Percentiles rank a stretch among this genome's conserved stretches.
These are phyloP conservation scores for Phytophthora gonapodyides DNA, from an alignment of 352 stramenopile species.

Conservation along the genomic window DNA sequence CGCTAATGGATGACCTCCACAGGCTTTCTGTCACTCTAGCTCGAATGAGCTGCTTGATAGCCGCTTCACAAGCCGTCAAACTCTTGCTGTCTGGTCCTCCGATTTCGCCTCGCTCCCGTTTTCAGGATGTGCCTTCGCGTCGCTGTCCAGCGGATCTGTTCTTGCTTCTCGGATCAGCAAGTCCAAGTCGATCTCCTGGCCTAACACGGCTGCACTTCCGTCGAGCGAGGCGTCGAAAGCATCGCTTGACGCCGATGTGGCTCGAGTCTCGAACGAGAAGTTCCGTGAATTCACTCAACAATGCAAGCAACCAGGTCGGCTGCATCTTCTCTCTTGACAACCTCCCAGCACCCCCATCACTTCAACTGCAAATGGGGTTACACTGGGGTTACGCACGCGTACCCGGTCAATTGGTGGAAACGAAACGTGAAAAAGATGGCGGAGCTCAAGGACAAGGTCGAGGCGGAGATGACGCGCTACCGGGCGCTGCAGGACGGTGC, in stretches of 20 bases:
- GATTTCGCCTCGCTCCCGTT: neutral
- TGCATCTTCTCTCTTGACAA: too few species aligned
- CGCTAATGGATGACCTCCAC: too few species aligned
- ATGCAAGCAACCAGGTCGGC: too few species aligned
- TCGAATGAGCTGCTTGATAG: conserved; percentile 26
- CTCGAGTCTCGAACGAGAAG: too few species aligned
- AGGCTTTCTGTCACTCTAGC: conserved; percentile 31
- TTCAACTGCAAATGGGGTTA: too few species aligned
- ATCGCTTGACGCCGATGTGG: too few species aligned
- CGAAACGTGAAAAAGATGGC: conserved; percentile 21
- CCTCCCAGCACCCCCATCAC: too few species aligned
- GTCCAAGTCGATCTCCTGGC: conserved; percentile 31
- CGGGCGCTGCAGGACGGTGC: conserved; percentile 91
- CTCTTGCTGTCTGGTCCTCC: conserved; percentile 14
- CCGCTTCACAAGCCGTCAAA: conserved; percentile 26
- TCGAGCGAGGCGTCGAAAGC: conserved; percentile 6
- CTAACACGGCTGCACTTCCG: neutral
- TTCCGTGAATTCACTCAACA: too few species aligned
- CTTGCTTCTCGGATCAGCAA: conserved; percentile 36
- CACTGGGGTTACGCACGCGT: too few species aligned
- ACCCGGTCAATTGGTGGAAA: conserved; percentile 26
- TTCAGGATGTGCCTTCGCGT: neutral
- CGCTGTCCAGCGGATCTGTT: conserved; percentile 26
- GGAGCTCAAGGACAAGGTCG: conserved; percentile 74
- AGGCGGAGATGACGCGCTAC: conserved; percentile 92